These are phyloP conservation scores for Russula dissimulans DNA, from an alignment of 768 basidiomycete genomes.

Conservation along the genomic window DNA sequence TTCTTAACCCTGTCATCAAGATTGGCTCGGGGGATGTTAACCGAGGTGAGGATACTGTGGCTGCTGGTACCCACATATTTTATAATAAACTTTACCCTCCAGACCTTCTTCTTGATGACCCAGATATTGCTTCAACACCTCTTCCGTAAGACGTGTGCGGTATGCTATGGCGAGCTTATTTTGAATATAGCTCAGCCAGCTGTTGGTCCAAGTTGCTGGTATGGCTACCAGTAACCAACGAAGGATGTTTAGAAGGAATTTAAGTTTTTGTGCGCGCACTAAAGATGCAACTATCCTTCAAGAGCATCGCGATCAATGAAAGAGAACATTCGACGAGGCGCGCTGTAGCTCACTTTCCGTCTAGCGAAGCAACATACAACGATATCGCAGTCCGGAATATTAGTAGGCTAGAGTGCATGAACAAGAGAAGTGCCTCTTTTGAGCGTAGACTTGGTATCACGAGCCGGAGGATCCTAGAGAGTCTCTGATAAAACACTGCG, in stretches of 20 bases:
- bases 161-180: conserved; percentile 88
- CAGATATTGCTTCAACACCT: conserved; percentile 78
- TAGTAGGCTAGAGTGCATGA: conserved; percentile 83
- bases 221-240: conserved; percentile 89
- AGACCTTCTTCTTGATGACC: conserved; percentile 55
- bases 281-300: conserved; percentile 87
- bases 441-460: conserved; percentile 80
- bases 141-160: conserved; percentile 73
- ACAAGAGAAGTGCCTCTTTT: conserved; percentile 79
- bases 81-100: conserved; percentile 87
- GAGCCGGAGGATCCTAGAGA: conserved; percentile 70
- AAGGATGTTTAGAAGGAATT: conserved; percentile 78
- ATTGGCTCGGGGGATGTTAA: conserved; percentile 46
- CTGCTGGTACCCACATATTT: conserved; percentile 50
- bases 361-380: conserved; percentile 87
- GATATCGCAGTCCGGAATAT: conserved; percentile 87
- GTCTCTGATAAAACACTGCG: conserved; percentile 77
- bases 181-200: conserved; percentile 88
- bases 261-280: conserved; percentile 70
- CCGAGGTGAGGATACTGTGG: neutral
- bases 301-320: neutral
- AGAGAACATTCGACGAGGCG: conserved; percentile 1
- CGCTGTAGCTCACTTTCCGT: conserved; percentile 56
- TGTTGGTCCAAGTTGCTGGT: conserved; percentile 89
- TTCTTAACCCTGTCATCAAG: conserved; percentile 95